Evolutionary conservation across 305 asterid species (phyloP).

Genomic region (Withania somnifera): DNA sequence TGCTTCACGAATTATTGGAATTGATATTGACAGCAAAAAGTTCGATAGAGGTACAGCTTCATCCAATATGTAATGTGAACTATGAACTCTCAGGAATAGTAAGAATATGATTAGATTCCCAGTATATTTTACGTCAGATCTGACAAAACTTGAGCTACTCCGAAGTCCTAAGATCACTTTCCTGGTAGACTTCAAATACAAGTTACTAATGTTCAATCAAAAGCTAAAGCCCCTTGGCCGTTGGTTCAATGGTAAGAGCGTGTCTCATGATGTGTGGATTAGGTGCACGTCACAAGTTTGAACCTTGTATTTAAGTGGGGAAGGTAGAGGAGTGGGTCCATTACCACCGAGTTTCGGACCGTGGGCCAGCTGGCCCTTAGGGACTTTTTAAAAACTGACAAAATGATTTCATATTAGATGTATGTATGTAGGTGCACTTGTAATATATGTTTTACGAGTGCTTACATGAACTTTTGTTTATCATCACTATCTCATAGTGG

Average conservation of each 20-base stretch:
- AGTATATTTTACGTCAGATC: not conserved
- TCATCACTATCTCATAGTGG: not conserved
- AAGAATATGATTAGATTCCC: not conserved
- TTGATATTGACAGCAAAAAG: slow-evolving; percentile 85
- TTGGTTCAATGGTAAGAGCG: not conserved
- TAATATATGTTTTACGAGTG: not conserved
- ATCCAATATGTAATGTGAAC: not conserved
- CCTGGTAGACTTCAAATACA: not conserved
- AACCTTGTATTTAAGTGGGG: not conserved
- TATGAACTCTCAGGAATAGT: not conserved
- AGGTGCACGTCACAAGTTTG: not conserved
- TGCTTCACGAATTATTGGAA: slow-evolving; percentile 89
- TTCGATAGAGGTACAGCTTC: slow-evolving; percentile 48
- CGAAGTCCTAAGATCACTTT: not conserved
- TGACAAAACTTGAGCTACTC: not conserved
- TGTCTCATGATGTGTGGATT: not conserved
- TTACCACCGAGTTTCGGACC: not conserved
- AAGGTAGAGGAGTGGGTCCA: not conserved
- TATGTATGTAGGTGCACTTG: not conserved
- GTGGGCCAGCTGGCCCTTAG: not conserved
- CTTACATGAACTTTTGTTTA: not conserved
- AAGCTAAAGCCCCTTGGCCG: not conserved
- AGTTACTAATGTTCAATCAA: not conserved
- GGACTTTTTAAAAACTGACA: not conserved
- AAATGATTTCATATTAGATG: not conserved